These are phyloP conservation scores for Ophioceras dolichostomum DNA, from an alignment of 2,329 filamentous ascomycete species.

Conservation along the genomic window DNA sequence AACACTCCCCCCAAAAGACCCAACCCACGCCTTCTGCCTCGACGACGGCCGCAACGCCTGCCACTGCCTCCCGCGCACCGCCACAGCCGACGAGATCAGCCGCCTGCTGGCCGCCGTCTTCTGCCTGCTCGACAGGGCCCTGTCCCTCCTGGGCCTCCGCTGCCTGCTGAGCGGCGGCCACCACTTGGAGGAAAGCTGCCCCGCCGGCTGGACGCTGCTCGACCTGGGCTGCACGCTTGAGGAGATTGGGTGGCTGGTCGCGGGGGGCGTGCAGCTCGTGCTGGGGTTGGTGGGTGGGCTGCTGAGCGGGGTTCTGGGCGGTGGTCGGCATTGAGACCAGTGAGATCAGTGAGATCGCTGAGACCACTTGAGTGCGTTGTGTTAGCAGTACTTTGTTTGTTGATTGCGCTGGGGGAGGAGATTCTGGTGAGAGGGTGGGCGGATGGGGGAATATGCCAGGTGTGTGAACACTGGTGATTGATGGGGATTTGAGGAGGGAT, in stretches of 20 bases:
- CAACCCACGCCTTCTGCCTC: background rate
- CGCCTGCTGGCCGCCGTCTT: background rate
- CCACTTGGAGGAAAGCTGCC: too few relatives aligned
- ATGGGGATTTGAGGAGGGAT: too few relatives aligned
- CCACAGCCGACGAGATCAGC: background rate
- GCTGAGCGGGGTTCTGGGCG: background rate
- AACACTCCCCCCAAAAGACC: too few relatives aligned
- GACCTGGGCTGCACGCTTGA: background rate
- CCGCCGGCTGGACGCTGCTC: background rate
- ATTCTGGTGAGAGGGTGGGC: too few relatives aligned
- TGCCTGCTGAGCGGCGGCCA: background rate
- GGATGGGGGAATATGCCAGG: too few relatives aligned
- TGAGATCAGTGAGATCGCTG: too few relatives aligned
- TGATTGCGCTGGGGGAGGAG: too few relatives aligned
- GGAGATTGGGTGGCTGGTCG: background rate
- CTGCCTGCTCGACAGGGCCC: background rate
- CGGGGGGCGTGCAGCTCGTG: background rate
- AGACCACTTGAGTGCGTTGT: too few relatives aligned
- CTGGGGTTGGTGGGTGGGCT: background rate
- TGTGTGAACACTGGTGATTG: too few relatives aligned
- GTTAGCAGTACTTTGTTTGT: too few relatives aligned
- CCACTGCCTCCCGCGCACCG: background rate
- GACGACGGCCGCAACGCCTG: background rate
- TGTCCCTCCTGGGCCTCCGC: background rate
- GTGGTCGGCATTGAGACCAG: too few relatives aligned